These are phyloP conservation scores for Lactarius vividus DNA, from an alignment of 768 basidiomycete genomes.

Conservation along the genomic window DNA sequence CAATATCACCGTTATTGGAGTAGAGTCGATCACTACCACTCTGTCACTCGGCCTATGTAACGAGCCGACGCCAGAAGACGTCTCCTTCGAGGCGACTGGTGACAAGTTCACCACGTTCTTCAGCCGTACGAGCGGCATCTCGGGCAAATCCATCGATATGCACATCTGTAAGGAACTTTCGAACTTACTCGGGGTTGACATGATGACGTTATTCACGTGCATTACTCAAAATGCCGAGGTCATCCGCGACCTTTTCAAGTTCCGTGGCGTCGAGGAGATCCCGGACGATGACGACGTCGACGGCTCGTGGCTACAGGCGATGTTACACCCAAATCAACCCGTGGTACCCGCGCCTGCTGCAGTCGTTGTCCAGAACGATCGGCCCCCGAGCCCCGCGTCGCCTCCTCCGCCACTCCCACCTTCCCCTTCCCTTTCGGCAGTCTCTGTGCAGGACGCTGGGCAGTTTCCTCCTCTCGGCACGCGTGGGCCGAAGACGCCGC, in stretches of 20 bases:
- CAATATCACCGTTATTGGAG: constrained; percentile 19
- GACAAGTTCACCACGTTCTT: constrained; percentile 19
- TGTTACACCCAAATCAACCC: constrained; percentile 15
- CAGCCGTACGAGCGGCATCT: constrained; percentile 2
- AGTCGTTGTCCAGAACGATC: background rate
- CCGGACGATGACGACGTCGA: constrained; percentile 1
- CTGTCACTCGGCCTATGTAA: constrained; percentile 4
- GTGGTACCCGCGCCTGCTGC: constrained; percentile 3
- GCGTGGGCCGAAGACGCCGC: background rate
- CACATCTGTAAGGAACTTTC: constrained; percentile 12
- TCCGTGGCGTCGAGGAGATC: constrained; percentile 6
- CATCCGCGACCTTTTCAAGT: constrained; percentile 1
- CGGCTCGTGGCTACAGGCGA: constrained; percentile 19
- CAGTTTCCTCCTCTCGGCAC: constrained; percentile 12
- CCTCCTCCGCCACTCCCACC: background rate
- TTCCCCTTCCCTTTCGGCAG: background rate
- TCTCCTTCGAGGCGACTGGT: constrained; percentile 7
- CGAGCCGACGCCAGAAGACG: constrained; percentile 8
- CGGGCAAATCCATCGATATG: constrained; percentile 2
- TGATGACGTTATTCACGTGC: constrained; percentile 11
- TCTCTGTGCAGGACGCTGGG: background rate
- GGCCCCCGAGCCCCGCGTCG: background rate
- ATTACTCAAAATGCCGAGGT: background rate
- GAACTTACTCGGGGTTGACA: constrained; percentile 11
- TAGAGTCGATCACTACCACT: constrained; percentile 16